Evolutionary conservation across 768 basidiomycete genomes (phyloP).

Genomic region (Kwoniella europaea): DNA sequence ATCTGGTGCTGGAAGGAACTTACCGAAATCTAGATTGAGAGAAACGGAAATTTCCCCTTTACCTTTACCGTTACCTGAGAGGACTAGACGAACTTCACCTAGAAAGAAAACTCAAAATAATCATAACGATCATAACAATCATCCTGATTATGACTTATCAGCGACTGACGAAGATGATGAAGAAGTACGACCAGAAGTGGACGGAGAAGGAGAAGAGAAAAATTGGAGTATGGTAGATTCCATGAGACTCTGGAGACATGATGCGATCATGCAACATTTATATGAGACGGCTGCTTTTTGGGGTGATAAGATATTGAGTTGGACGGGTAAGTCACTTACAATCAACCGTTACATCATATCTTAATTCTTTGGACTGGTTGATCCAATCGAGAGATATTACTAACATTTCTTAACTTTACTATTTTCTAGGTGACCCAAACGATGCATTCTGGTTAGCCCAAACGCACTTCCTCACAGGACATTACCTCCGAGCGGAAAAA

Average conservation of each 20-base stretch:
- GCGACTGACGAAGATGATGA: slow-evolving; percentile 1
- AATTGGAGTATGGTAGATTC: slow-evolving; percentile 86
- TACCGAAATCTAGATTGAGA: slow-evolving; percentile 8
- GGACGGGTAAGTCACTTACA: slow-evolving; percentile 73
- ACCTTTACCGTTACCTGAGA: not conserved
- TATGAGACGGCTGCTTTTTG: slow-evolving; percentile 97
- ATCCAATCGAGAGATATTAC: slow-evolving; percentile 4
- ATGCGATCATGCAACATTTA: slow-evolving; percentile 97
- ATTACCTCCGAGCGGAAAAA: slow-evolving; percentile 91
- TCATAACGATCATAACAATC: not conserved
- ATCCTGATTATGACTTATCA: not conserved
- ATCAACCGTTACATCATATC: not conserved
- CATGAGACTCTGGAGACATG: slow-evolving; percentile 95
- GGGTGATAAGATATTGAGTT: slow-evolving; percentile 95
- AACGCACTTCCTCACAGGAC: slow-evolving; percentile 92
- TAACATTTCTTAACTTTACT: not conserved
- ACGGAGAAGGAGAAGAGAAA: slow-evolving; percentile 50
- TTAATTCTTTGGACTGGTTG: slow-evolving; percentile 1
- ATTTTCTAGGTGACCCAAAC: slow-evolving; percentile 78
- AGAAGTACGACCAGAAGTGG: slow-evolving; percentile 8
- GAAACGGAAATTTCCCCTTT: slow-evolving; percentile 21
- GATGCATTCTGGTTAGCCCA: slow-evolving; percentile 99
- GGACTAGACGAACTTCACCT: slow-evolving; percentile 25
- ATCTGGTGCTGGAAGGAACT: not conserved
- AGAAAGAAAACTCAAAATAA: slow-evolving; percentile 10